Percentiles rank a stretch among this genome's conserved stretches.
Conservation (phyloP, 164 flowering plant species). For the Liquidambar formosana region DNA sequence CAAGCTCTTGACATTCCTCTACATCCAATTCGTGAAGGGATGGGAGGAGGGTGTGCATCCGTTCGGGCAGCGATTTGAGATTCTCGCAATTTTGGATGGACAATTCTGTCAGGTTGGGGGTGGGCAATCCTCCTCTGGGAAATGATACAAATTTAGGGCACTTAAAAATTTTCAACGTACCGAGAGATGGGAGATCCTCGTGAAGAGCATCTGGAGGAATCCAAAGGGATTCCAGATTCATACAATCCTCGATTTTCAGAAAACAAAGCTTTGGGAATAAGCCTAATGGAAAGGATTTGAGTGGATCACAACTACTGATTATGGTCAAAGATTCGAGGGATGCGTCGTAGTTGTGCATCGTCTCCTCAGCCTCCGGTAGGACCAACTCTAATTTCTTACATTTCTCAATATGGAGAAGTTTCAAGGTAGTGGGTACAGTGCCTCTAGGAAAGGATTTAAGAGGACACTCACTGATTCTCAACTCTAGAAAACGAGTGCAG, state of each 20-base stretch:
- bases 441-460: background rate
- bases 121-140: slow-evolving; percentile 12
- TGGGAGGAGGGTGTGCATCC: slow-evolving; percentile 13
- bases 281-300: slow-evolving; percentile 10
- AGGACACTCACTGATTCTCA: background rate
- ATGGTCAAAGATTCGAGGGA: background rate
- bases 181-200: background rate
- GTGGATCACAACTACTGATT: background rate
- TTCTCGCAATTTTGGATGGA: slow-evolving; percentile 9
- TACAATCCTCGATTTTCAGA: background rate
- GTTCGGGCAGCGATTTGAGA: slow-evolving; percentile 21
- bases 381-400: background rate
- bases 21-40: slow-evolving; percentile 10
- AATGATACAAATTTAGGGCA: slow-evolving; percentile 7
- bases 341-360: background rate
- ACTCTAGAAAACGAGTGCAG: background rate
- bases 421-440: background rate
- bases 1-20: slow-evolving; percentile 8
- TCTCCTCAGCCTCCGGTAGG: background rate
- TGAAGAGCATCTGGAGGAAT: background rate
- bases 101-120: slow-evolving; percentile 11
- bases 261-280: background rate
- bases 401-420: background rate
- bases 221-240: slow-evolving; percentile 1
- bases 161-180: background rate